These are phyloP conservation scores for Pestalotiopsis sp. DNA, from an alignment of 2,329 filamentous ascomycete species.

Conservation along the genomic window DNA sequence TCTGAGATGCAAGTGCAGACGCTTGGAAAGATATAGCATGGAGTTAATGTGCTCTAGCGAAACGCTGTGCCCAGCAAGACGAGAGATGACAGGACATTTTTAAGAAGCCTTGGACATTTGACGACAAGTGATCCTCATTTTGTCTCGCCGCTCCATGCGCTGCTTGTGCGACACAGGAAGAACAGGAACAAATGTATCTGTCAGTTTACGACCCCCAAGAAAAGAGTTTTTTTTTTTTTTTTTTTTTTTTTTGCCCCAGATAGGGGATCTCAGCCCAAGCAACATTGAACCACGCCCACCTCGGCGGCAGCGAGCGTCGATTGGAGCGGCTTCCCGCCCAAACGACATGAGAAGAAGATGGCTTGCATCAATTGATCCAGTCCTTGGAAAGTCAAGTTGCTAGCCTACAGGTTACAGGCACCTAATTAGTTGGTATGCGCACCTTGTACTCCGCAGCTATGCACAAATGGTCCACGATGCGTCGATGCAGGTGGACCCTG, in stretches of 20 bases:
- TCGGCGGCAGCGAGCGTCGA: not conserved
- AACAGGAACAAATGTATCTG: not conserved
- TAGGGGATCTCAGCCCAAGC: not conserved
- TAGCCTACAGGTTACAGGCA: too few species aligned
- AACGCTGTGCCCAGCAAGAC: not conserved
- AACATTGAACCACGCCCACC: not conserved
- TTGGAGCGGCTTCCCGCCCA: constrained; percentile 1
- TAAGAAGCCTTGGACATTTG: not conserved
- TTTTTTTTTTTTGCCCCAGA: not conserved
- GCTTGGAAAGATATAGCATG: not conserved
- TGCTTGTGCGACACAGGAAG: not conserved
- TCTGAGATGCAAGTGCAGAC: not conserved
- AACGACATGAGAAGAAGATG: not conserved
- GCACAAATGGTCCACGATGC: too few species aligned
- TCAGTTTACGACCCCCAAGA: not conserved
- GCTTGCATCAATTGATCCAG: not conserved
- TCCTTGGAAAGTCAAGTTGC: too few species aligned
- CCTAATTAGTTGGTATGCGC: too few species aligned
- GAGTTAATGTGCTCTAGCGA: not conserved
- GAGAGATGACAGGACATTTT: not conserved
- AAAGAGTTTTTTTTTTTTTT: not conserved
- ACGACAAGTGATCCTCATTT: not conserved
- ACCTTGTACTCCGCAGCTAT: too few species aligned
- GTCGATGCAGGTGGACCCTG: not conserved
- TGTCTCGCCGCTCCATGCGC: not conserved